These are phyloP conservation scores for Jatropha podagrica DNA, from an alignment of 441 rosid species.

Conservation along the genomic window DNA sequence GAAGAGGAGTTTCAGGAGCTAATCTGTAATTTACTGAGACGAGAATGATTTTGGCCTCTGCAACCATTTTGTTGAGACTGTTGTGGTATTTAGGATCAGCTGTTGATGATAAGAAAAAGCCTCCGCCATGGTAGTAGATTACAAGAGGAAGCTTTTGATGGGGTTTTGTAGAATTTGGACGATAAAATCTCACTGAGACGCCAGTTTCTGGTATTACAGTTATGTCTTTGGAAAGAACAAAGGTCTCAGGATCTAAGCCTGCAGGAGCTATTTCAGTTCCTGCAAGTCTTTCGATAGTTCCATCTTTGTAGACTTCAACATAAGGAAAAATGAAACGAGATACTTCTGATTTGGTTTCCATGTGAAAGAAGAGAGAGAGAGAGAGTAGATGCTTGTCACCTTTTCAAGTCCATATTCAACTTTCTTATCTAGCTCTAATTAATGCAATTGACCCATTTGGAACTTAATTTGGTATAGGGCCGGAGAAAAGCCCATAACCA, in stretches of 20 bases:
- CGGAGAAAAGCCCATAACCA: too few species aligned
- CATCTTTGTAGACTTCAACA: constrained; percentile 54
- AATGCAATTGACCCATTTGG: too few species aligned
- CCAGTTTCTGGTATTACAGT: constrained; percentile 41
- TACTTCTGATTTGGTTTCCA: constrained; percentile 44
- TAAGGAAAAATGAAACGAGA: constrained; percentile 57
- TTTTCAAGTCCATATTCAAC: too few species aligned
- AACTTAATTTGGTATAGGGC: too few species aligned
- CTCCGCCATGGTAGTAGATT: constrained; percentile 77
- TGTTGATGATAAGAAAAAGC: constrained; percentile 49
- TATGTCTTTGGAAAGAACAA: constrained; percentile 63
- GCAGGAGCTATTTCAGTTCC: constrained; percentile 54
- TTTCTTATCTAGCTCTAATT: too few species aligned
- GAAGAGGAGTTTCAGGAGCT: constrained; percentile 76
- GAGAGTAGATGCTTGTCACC: too few species aligned
- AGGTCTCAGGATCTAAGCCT: constrained; percentile 58
- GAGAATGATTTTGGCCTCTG: constrained; percentile 47
- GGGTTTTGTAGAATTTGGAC: constrained; percentile 31
- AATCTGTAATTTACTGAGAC: constrained; percentile 67
- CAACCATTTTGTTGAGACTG: constrained; percentile 55
- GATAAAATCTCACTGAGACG: constrained; percentile 58
- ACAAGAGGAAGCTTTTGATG: constrained; percentile 59
- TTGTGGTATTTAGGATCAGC: constrained; percentile 61
- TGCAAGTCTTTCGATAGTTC: constrained; percentile 52
- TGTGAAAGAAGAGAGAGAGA: not conserved